Base-by-base conservation (phyloP, 2,329 filamentous ascomycete species). In the Lachnellula occidentalis region DNA sequence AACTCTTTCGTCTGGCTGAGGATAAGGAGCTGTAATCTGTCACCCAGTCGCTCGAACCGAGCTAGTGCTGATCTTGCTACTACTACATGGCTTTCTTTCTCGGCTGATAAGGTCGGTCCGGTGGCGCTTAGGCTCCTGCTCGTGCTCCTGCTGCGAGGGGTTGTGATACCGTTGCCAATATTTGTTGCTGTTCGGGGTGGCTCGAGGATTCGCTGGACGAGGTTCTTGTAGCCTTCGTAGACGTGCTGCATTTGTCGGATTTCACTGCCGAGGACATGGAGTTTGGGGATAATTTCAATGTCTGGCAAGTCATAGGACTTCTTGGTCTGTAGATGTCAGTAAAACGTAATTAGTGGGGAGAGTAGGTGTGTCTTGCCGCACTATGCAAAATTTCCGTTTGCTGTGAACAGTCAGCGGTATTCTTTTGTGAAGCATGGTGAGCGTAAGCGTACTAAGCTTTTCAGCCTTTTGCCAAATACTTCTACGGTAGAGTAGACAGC, bases 1-100 rank as follows among this genome's bases (percentile, higher is more conserved):
- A 81, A 82, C 62, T 84, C 82, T 49, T 80, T 73, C 24, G 85
- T 82, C 54, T 83, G 80, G 61, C 77, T 80, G 41, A 86, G 67
- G 57, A 85, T 83, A 48, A 86, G 78, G 41, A 84, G 72, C 53
- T 79, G 73, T 52, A 86, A 75, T 43, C 81, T 76, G 61, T 85
- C 80, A 56, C 77, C 75, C 2, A 87, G 71, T 6, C 83, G 72
- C 51, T 80, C 74, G 62, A 87, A 86, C 2, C 83, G 75, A 27
- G 79, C 77, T 15, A 76, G 68, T 0, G 83, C 80, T 0, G 79
- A 74, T 46, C 66, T 46, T 8, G 43, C 11, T 24, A 46, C 22
- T 17, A 31, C 22, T 15, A 46, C n/a, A 14, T 5, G 43, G n/a
- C 11, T 15, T 14, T 27, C 22, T 31, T 11, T 46, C 14, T 27